phyloP scores from a whole-genome alignment of 2,329 filamentous ascomycete genomes.

The Trichoderma guizhouense region DNA sequence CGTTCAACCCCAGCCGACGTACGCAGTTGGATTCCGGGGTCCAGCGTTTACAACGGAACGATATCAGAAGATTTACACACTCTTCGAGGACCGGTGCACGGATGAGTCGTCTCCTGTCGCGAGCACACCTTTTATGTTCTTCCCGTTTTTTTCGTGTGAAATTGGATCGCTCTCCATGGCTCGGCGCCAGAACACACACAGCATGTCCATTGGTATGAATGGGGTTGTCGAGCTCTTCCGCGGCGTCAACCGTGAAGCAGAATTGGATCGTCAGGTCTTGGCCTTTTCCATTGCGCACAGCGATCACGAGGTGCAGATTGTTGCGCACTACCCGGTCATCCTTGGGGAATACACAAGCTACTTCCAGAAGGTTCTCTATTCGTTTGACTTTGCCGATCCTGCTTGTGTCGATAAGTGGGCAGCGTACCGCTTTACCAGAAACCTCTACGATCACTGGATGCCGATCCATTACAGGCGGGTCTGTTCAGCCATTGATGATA shows the following conservation, averaged over 20 bases:
- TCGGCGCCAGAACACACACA: conserved; percentile 41
- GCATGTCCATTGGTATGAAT: conserved; percentile 39
- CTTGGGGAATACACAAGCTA: conserved; percentile 33
- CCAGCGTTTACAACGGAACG: conserved; percentile 43
- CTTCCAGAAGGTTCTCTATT: conserved; percentile 37
- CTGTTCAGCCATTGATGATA: conserved; percentile 16
- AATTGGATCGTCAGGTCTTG: conserved; percentile 41
- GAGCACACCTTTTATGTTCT: conserved; percentile 45
- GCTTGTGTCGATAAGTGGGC: conserved; percentile 2
- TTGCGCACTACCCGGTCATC: conserved; percentile 40
- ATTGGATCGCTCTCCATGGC: conserved; percentile 38
- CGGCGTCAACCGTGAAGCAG: conserved; percentile 32
- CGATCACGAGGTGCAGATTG: conserved; percentile 34
- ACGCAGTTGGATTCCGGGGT: conserved; percentile 40
- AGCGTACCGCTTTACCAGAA: conserved; percentile 12
- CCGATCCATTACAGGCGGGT: conserved; percentile 14
- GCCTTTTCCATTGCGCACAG: conserved; percentile 41
- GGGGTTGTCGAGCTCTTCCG: conserved; percentile 40
- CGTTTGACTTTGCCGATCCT: conserved; percentile 31
- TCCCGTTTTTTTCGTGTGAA: conserved; percentile 48
- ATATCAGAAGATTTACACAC: conserved; percentile 37
- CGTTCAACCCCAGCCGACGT: conserved; percentile 42
- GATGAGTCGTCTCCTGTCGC: conserved; percentile 41
- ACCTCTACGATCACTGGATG: conserved; percentile 16
- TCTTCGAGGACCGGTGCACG: conserved; percentile 32